Conservation (phyloP, 2,329 filamentous ascomycete genomes). For the Decorospora gaudefroyi region DNA sequence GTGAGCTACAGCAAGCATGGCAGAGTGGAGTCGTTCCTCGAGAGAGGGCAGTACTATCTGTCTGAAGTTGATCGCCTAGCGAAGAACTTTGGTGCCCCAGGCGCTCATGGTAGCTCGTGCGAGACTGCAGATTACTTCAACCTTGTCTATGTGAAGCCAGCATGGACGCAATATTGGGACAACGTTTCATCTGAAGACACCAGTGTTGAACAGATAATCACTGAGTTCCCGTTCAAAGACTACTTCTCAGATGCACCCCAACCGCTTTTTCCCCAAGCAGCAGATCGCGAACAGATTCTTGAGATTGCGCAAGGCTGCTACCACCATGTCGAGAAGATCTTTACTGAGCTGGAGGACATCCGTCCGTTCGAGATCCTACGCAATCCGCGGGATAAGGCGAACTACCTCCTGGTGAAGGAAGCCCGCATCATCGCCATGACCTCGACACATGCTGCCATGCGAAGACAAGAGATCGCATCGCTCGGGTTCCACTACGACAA, state of each 20-base stretch:
- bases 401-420: constrained; percentile 92
- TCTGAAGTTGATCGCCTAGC: constrained; percentile 85
- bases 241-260: constrained; percentile 90
- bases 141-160: constrained; percentile 83
- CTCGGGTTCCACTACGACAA: constrained; percentile 98
- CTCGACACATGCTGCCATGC: constrained; percentile 95
- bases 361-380: constrained; percentile 93
- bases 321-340: constrained; percentile 85
- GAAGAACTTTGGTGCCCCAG: constrained; percentile 80
- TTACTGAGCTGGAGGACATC: constrained; percentile 88
- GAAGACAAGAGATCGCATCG: constrained; percentile 82
- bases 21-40: constrained; percentile 90
- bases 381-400: constrained; percentile 87
- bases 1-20: constrained; percentile 92
- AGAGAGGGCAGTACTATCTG: constrained; percentile 78
- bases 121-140: constrained; percentile 98
- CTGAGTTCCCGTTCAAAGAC: constrained; percentile 81
- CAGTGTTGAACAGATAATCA: constrained; percentile 65
- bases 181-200: constrained; percentile 61
- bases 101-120: constrained; percentile 93
- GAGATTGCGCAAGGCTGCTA: constrained; percentile 85
- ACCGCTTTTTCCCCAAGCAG: constrained; percentile 73
- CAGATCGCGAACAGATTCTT: constrained; percentile 67
- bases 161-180: constrained; percentile 84
- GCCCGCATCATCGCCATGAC: constrained; percentile 99